Conservation (phyloP, 108 stramenopile genomes). For the Skeletonema menzelii region DNA sequence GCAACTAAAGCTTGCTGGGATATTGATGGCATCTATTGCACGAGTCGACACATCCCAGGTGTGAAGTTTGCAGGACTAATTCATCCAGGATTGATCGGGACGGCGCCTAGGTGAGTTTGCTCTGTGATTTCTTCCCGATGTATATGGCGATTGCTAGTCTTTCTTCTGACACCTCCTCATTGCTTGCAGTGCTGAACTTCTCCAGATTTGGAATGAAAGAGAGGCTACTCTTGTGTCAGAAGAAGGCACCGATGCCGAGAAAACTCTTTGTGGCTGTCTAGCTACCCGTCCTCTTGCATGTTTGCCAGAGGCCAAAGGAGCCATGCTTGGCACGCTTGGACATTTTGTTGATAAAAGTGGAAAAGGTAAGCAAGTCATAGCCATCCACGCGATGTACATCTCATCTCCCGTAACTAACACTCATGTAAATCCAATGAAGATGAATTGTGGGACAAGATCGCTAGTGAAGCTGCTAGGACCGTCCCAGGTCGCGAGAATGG, state of each 20-base stretch:
- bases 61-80: slow-evolving; percentile 56
- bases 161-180: background rate
- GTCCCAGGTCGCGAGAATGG: slow-evolving; percentile 67
- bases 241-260: slow-evolving; percentile 58
- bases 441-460: slow-evolving; percentile 44
- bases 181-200: slow-evolving; percentile 34
- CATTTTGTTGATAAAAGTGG: slow-evolving; percentile 52
- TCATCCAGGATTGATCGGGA: slow-evolving; percentile 72
- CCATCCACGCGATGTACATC: background rate
- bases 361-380: slow-evolving; percentile 21
- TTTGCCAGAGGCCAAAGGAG: slow-evolving; percentile 64
- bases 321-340: slow-evolving; percentile 66
- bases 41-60: slow-evolving; percentile 55
- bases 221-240: slow-evolving; percentile 55
- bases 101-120: slow-evolving; percentile 42
- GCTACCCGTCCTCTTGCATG: slow-evolving; percentile 66
- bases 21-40: slow-evolving; percentile 68
- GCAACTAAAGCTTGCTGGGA: slow-evolving; percentile 74
- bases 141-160: background rate
- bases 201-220: slow-evolving; percentile 73
- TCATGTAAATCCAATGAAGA: background rate
- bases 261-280: slow-evolving; percentile 61
- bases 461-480: slow-evolving; percentile 53
- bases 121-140: too few species aligned
- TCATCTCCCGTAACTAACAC: background rate